Evolutionary conservation across 2,329 filamentous ascomycete species (phyloP).

Genomic region (Fusarium brevicatenulatum): DNA sequence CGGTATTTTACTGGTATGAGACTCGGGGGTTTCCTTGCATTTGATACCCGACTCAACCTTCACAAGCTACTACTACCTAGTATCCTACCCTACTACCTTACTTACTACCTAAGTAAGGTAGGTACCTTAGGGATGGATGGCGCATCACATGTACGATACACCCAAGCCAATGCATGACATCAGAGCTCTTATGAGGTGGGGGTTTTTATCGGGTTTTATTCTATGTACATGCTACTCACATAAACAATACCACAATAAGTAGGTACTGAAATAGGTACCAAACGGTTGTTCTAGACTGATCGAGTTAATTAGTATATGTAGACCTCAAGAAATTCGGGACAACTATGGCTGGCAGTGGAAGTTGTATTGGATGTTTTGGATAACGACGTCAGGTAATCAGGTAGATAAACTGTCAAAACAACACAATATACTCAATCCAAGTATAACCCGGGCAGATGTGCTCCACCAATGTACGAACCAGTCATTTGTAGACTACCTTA

Average conservation of each 20-base stretch:
- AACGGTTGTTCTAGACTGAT: not conserved
- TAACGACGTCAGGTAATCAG: not conserved
- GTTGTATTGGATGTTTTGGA: not conserved
- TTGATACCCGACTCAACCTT: not conserved
- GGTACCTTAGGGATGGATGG: not conserved
- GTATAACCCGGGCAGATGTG: not conserved
- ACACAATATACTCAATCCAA: not conserved
- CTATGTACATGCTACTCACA: too few relatives aligned
- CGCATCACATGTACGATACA: not conserved
- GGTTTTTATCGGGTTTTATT: not conserved
- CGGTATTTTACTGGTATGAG: not conserved
- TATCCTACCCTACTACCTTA: not conserved
- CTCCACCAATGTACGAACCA: constrained; percentile 3
- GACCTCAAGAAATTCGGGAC: not conserved
- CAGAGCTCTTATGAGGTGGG: constrained; percentile 7
- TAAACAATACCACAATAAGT: not conserved
- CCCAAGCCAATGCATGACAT: constrained; percentile 7
- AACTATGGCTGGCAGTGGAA: too few relatives aligned
- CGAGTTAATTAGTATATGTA: not conserved
- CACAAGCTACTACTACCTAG: not conserved
- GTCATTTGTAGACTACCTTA: not conserved
- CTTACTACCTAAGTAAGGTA: too few relatives aligned
- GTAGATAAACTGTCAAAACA: not conserved
- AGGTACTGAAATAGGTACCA: not conserved
- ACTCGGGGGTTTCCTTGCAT: not conserved